Base-by-base conservation (phyloP, 2,329 filamentous ascomycete species). In the Cladosporium sp. region DNA sequence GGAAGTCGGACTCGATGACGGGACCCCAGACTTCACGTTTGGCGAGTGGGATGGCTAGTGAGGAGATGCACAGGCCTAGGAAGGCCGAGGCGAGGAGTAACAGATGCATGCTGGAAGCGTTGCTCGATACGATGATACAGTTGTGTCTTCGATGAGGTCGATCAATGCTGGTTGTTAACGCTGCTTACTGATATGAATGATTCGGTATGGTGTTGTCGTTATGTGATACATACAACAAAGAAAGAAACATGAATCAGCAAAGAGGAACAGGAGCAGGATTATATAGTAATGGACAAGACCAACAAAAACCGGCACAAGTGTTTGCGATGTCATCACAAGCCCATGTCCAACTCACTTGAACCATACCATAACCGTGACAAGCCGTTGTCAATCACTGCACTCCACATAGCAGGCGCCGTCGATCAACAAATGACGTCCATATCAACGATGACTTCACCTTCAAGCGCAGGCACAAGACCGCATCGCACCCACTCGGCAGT, bases 1-100 rank as follows among this genome's bases (percentile, higher is more conserved):
- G 61, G 43, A 71, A 71, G 56, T 70, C 48, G 32, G 41, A 30
- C 1, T 15, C n/a, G 22, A 51, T 44, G n/a, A 38, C 7, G 60
- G 61, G 43, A 32, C 17, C 18, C 15, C 22, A 38, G 24, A 41
- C 27, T n/a, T 51, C 41, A 17, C 48, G 48, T 13, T 51, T 51
- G 30, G 15, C 7, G 3, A 50, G 3, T 2, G 48, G 48, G 1
- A 44, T 19, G 39, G 48, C 48, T 7, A 24, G 24, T 13, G 48
- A 43, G 9, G 41, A 15, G 17, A 36, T 40, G 11, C 11, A 8
- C 6, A 51, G 8, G 18, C 40, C 48, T 11, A 32, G 3, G 18
- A 51, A 19, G 34, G 41, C 41, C n/a, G 41, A n/a, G 3, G 22
- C 7, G 15, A 15, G 11, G 7, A 22, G n/a, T 13, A 22, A 20